These are phyloP conservation scores for Penicillium hordei DNA, from an alignment of 2,329 filamentous ascomycete species.

Conservation along the genomic window DNA sequence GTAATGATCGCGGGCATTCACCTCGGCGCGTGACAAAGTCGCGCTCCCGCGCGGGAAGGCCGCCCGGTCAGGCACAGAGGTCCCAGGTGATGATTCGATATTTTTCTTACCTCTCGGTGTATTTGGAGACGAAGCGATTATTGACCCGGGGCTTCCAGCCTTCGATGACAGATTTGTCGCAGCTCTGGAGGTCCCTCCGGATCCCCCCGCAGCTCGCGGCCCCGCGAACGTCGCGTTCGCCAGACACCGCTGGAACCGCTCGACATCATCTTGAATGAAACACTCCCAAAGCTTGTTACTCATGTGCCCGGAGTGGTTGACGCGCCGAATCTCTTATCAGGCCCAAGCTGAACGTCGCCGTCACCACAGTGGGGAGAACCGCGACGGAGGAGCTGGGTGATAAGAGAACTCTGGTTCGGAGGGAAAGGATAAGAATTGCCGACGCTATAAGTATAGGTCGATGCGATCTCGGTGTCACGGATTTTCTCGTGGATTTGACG, in stretches of 20 bases:
- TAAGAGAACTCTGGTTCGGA: conserved; percentile 29
- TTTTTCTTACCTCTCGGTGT: conserved; percentile 52
- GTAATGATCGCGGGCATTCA: conserved; percentile 80
- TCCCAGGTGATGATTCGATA: conserved; percentile 48
- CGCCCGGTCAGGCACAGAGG: conserved; percentile 45
- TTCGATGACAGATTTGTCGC: conserved; percentile 23
- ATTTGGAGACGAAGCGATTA: conserved; percentile 34
- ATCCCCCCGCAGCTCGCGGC: conserved; percentile 29
- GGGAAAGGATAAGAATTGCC: conserved; percentile 6
- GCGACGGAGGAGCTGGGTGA: conserved; percentile 67
- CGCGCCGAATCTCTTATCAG: conserved; percentile 47
- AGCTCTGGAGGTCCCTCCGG: conserved; percentile 23
- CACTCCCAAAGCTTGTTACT: conserved; percentile 96
- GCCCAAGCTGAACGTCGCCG: conserved; percentile 77
- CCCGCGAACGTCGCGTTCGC: conserved; percentile 57
- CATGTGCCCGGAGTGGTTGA: conserved; percentile 63
- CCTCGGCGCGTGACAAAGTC: conserved; percentile 60
- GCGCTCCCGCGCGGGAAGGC: conserved; percentile 22
- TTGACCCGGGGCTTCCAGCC: conserved; percentile 31
- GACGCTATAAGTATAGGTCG: conserved; percentile 11
- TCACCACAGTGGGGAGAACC: conserved; percentile 77
- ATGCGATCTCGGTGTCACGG: conserved; percentile 17
- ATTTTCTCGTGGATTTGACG: conserved; percentile 3
- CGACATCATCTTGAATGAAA: conserved; percentile 97
- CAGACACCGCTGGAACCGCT: conserved; percentile 86